phyloP scores from a whole-genome alignment of 257 asterid species.

The Phtheirospermum japonicum region DNA sequence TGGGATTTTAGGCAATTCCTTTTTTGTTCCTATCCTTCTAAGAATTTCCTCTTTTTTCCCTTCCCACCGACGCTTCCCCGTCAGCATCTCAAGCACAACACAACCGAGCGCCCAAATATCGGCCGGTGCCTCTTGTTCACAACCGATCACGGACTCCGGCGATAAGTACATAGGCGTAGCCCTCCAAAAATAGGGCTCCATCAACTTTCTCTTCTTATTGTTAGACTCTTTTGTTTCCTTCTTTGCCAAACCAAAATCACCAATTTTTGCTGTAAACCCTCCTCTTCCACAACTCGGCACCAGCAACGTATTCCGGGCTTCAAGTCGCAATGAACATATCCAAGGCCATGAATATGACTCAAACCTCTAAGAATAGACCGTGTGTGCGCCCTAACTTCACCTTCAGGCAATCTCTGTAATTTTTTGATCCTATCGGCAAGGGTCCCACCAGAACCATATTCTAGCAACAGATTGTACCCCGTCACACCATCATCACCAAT shows the following conservation, averaged over 20 bases:
- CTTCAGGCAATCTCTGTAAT: background rate
- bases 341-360: background rate
- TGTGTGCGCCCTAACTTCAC: background rate
- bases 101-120: background rate
- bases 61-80: background rate
- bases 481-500: background rate
- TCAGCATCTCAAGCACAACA: background rate
- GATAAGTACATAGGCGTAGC: background rate
- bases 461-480: slow-evolving; percentile 3
- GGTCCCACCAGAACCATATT: slow-evolving; percentile 22
- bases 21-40: background rate
- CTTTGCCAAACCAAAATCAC: background rate
- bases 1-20: background rate
- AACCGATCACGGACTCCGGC: background rate
- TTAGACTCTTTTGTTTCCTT: background rate
- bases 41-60: background rate
- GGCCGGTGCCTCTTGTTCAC: background rate
- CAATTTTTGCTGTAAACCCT: background rate
- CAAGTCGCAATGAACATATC: slow-evolving; percentile 17
- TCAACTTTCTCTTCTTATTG: background rate
- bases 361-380: background rate
- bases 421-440: background rate
- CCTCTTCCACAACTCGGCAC: background rate
- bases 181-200: background rate
- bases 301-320: slow-evolving; percentile 38